Evolutionary conservation across 1,284 basidiomycete species (phyloP).

Genomic region (Inonotus obliquus): DNA sequence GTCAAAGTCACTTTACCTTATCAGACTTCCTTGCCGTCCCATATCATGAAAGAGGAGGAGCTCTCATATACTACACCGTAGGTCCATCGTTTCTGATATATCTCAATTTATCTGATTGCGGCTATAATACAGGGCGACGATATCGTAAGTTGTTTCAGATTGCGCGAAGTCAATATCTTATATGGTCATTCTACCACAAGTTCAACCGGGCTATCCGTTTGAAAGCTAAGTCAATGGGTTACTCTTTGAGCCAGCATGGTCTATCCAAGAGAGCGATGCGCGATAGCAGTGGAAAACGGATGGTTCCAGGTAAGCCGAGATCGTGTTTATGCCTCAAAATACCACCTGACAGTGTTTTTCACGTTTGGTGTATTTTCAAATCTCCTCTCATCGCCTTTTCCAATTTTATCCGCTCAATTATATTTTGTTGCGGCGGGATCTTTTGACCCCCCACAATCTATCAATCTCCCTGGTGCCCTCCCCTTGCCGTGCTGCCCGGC

Average conservation of each 20-base stretch:
- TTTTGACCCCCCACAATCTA: background rate
- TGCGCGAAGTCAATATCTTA: background rate
- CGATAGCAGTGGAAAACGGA: slow-evolving; percentile 58
- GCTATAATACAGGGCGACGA: slow-evolving; percentile 64
- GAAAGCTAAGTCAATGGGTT: slow-evolving; percentile 79
- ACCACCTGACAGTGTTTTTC: background rate
- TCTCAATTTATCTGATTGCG: slow-evolving; percentile 26
- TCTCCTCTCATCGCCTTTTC: slow-evolving; percentile 1
- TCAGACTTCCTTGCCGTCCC: slow-evolving; percentile 72
- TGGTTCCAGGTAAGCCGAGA: slow-evolving; percentile 49
- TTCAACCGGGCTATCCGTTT: slow-evolving; percentile 87
- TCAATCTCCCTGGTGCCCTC: background rate
- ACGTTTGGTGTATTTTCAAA: background rate
- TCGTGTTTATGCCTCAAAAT: background rate
- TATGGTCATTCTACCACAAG: slow-evolving; percentile 34
- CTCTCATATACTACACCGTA: slow-evolving; percentile 86
- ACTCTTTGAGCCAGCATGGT: slow-evolving; percentile 83
- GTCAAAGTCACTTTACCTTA: background rate
- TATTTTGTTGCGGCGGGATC: background rate
- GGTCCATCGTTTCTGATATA: slow-evolving; percentile 24
- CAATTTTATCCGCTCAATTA: background rate
- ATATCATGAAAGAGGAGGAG: slow-evolving; percentile 74
- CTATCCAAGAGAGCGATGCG: slow-evolving; percentile 71
- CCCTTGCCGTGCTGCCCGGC: background rate
- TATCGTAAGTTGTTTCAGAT: slow-evolving; percentile 56